Conservation (phyloP, 208 protist genomes). For the Naegleria gruberi region DNA sequence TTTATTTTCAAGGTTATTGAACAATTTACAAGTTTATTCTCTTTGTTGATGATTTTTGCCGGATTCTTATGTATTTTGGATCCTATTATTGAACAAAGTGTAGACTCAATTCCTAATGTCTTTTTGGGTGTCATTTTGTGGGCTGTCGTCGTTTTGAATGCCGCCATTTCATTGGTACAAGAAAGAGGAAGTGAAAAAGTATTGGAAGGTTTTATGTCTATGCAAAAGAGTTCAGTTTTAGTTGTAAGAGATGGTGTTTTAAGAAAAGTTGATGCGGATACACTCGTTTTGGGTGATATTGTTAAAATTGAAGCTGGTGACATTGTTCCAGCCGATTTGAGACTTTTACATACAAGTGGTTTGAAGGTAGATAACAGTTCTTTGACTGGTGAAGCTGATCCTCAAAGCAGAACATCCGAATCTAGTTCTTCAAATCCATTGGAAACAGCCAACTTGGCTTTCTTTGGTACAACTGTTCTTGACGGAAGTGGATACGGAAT, state of each 20-base stretch:
- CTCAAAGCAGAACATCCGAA: slow-evolving; percentile 37
- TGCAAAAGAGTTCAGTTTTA: not conserved
- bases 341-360: slow-evolving; percentile 44
- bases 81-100: slow-evolving; percentile 26
- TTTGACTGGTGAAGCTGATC: slow-evolving; percentile 60
- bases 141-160: slow-evolving; percentile 57
- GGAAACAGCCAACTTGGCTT: slow-evolving; percentile 54
- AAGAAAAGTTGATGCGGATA: slow-evolving; percentile 24
- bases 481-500: slow-evolving; percentile 52
- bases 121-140: slow-evolving; percentile 46
- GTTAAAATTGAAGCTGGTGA: slow-evolving; percentile 57
- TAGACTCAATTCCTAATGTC: not conserved
- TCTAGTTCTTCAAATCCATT: slow-evolving; percentile 40
- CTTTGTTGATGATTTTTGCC: slow-evolving; percentile 43
- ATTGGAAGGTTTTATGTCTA: slow-evolving; percentile 44
- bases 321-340: slow-evolving; percentile 61
- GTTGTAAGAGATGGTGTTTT: slow-evolving; percentile 28
- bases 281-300: slow-evolving; percentile 60
- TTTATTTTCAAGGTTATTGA: slow-evolving; percentile 50
- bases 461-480: slow-evolving; percentile 51
- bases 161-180: slow-evolving; percentile 55
- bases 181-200: slow-evolving; percentile 44
- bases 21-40: slow-evolving; percentile 49
- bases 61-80: slow-evolving; percentile 47
- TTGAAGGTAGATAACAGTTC: slow-evolving; percentile 61